phyloP scores from a whole-genome alignment of 805 yeast species.

The Vanderwaltozyma tropicalis region DNA sequence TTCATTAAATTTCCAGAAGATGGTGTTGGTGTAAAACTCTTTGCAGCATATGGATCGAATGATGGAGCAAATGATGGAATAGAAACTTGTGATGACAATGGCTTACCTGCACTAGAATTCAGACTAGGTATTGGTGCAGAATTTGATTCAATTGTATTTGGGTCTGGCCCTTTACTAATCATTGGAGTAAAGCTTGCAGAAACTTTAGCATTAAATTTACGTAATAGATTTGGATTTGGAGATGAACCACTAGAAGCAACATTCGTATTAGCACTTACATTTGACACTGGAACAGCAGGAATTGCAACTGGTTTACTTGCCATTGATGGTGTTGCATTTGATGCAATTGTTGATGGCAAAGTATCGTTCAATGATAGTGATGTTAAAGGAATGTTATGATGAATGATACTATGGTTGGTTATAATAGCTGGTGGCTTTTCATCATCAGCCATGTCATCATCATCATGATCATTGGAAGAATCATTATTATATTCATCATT shows the following conservation, averaged over 20 bases:
- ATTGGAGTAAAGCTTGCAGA: conserved; percentile 47
- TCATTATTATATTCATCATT: conserved; percentile 17
- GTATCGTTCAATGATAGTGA: neutral
- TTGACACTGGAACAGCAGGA: neutral
- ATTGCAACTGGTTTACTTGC: too few relatives aligned
- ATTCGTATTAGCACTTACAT: neutral
- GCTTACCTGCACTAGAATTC: neutral
- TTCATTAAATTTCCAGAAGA: conserved; percentile 17
- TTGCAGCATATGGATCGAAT: conserved; percentile 25
- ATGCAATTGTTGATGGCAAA: neutral
- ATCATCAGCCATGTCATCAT: too few relatives aligned
- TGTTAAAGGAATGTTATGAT: too few relatives aligned
- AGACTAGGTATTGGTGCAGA: neutral
- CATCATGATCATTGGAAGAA: too few relatives aligned
- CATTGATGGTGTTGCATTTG: too few relatives aligned
- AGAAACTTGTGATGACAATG: conserved; percentile 3
- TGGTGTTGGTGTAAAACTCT: conserved; percentile 21
- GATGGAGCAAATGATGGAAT: conserved; percentile 13
- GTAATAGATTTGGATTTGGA: conserved; percentile 9
- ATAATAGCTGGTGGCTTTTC: too few relatives aligned
- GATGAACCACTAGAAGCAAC: neutral
- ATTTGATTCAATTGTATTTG: neutral
- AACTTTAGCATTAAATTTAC: conserved; percentile 42
- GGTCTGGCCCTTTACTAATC: conserved; percentile 7
- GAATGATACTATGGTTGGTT: too few relatives aligned